A percentile compares a stretch with the other conserved stretches of the same genome.
phyloP scores from a whole-genome alignment of 306 rosid species.

The Purshia tridentata region DNA sequence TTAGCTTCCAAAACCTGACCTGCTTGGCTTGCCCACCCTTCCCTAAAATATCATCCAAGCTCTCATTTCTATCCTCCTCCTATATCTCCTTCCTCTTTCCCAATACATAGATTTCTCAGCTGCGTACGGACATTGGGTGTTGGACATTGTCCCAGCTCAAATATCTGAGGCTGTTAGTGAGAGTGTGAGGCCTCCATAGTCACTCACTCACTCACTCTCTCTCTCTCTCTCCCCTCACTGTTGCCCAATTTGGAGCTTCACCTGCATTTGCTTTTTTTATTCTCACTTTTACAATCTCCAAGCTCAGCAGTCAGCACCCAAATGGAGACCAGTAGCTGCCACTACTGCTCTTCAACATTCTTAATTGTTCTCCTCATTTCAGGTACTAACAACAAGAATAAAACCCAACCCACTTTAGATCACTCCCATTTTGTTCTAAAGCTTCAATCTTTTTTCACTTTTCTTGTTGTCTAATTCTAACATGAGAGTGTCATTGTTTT shows the following conservation, averaged over 20 bases:
- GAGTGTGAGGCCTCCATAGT: background rate
- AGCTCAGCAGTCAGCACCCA: background rate
- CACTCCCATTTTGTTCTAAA: background rate
- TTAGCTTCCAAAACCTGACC: background rate
- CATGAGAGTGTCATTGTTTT: no score
- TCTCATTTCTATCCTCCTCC: background rate
- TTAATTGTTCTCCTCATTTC: background rate
- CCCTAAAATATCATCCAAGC: background rate
- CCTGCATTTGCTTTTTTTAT: background rate
- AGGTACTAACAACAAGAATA: slow-evolving; percentile 10
- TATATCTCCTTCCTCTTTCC: background rate
- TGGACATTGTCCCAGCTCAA: background rate
- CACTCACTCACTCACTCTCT: slow-evolving; percentile 9
- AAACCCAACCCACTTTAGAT: background rate
- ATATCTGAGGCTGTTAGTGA: background rate
- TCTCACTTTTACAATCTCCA: background rate
- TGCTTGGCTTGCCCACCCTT: background rate
- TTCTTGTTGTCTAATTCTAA: background rate
- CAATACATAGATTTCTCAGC: background rate
- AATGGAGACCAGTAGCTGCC: slow-evolving; percentile 6
- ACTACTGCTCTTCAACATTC: background rate
- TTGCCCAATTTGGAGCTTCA: background rate
- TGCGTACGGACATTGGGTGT: background rate
- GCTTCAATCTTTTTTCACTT: no score
- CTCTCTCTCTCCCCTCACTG: background rate